Evolutionary conservation across 768 basidiomycete genomes (phyloP).

Genomic region (Russula olivacea): DNA sequence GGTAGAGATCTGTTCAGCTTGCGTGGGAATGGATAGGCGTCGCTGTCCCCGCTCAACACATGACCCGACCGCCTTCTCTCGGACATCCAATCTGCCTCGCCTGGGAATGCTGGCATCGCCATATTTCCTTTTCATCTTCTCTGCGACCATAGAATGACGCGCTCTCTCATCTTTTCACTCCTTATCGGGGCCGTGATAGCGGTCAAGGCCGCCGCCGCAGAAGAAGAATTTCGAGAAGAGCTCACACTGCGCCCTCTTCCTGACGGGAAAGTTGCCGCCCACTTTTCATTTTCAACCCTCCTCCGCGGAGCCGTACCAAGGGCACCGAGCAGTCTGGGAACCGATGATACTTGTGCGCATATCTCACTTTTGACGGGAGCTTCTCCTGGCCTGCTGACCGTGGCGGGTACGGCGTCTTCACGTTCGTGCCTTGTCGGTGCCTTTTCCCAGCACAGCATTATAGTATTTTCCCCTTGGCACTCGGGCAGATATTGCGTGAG

Average conservation of each 20-base stretch:
- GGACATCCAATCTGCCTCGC: no score
- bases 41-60: not conserved
- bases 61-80: not conserved
- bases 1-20: no score
- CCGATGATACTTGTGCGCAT: conserved; percentile 44
- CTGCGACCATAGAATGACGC: conserved; percentile 1
- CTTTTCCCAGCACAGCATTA: conserved; percentile 68
- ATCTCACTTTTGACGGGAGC: not conserved
- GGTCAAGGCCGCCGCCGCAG: not conserved
- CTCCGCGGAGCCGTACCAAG: conserved; percentile 49
- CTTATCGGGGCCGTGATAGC: not conserved
- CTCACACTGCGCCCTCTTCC: conserved; percentile 55
- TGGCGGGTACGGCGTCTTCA: not conserved
- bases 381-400: not conserved
- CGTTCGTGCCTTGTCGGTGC: not conserved
- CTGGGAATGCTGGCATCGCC: not conserved
- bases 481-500: conserved; percentile 82
- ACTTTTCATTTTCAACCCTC: conserved; percentile 73
- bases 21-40: not conserved
- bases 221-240: conserved; percentile 44
- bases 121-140: not conserved
- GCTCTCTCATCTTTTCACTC: conserved; percentile 1
- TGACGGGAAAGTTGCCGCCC: conserved; percentile 77
- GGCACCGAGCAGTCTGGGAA: conserved; percentile 45
- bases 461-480: conserved; percentile 74